These are phyloP conservation scores for Laguncularia racemosa DNA, from an alignment of 345 rosid species.

Conservation along the genomic window DNA sequence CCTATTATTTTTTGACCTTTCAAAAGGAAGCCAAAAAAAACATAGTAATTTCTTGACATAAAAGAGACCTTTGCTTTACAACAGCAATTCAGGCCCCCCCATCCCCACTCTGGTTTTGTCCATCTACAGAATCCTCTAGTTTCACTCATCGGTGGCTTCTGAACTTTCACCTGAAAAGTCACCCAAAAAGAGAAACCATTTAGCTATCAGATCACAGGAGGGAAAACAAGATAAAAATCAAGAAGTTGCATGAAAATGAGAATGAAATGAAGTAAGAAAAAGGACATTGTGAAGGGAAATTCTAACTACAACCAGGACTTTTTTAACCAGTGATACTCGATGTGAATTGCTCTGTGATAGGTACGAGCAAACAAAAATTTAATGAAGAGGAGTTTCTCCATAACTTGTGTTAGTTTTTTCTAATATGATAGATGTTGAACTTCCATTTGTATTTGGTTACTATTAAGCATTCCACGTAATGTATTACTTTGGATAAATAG, in stretches of 20 bases:
- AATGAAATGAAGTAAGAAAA: no score
- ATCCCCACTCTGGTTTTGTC: slow-evolving; percentile 14
- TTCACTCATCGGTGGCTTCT: slow-evolving; percentile 20
- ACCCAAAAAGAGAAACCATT: not conserved
- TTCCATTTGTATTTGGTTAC: no score
- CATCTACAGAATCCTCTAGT: slow-evolving; percentile 3
- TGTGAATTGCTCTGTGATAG: no score
- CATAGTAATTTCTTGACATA: not conserved
- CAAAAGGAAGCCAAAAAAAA: no score
- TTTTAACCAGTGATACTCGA: no score
- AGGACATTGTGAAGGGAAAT: not conserved
- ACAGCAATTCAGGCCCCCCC: slow-evolving; percentile 12
- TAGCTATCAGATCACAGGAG: no score
- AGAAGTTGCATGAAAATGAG: not conserved
- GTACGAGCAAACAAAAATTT: no score
- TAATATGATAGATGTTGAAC: no score
- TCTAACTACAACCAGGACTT: not conserved
- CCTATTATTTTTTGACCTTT: slow-evolving; percentile 14
- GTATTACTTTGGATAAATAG: no score
- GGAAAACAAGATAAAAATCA: not conserved
- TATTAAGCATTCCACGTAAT: no score
- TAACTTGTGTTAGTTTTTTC: no score
- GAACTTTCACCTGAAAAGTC: slow-evolving; percentile 35
- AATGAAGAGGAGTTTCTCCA: no score
- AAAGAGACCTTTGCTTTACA: not conserved